phyloP scores from a whole-genome alignment of 2,329 filamentous ascomycete genomes.

The Verticillium nubilum region DNA sequence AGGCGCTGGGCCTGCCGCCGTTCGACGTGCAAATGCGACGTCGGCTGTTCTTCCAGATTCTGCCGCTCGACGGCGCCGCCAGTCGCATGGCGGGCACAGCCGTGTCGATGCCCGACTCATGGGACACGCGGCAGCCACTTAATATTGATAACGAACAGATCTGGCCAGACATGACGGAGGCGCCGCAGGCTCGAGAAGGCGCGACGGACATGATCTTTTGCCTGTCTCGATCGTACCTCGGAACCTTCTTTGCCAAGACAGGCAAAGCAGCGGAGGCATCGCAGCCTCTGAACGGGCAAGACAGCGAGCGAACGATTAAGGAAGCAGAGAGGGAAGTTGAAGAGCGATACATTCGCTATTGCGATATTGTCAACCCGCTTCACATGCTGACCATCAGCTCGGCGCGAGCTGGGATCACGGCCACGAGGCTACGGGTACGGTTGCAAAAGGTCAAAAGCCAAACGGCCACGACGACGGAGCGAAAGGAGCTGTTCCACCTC shows the following conservation, averaged over 20 bases:
- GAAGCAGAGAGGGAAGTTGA: conserved; percentile 35
- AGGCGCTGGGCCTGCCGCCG: conserved; percentile 19
- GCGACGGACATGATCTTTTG: conserved; percentile 30
- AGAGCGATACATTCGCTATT: conserved; percentile 35
- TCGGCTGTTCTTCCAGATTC: conserved; percentile 47
- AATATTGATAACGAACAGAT: conserved; percentile 34
- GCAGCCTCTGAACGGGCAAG: conserved; percentile 6
- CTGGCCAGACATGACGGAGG: conserved; percentile 26
- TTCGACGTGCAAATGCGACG: conserved; percentile 49
- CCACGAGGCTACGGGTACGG: conserved; percentile 16
- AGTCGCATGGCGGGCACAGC: conserved; percentile 16
- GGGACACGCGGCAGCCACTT: conserved; percentile 25
- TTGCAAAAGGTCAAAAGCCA: conserved; percentile 16
- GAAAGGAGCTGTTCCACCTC: conserved; percentile 20
- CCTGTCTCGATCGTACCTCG: conserved; percentile 31
- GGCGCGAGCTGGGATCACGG: conserved; percentile 19
- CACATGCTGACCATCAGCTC: conserved; percentile 24
- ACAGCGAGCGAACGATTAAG: conserved; percentile 24
- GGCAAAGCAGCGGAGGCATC: background rate
- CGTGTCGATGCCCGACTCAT: conserved; percentile 10
- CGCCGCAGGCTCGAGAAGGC: conserved; percentile 18
- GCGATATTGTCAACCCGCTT: conserved; percentile 32
- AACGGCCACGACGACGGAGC: conserved; percentile 16
- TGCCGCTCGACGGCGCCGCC: conserved; percentile 28
- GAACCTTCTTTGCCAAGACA: conserved; percentile 27